These are phyloP conservation scores for Pseudisothecium myosuroides DNA, from an alignment of 225 moss, liverwort and hornwort genomes.

Conservation along the genomic window DNA sequence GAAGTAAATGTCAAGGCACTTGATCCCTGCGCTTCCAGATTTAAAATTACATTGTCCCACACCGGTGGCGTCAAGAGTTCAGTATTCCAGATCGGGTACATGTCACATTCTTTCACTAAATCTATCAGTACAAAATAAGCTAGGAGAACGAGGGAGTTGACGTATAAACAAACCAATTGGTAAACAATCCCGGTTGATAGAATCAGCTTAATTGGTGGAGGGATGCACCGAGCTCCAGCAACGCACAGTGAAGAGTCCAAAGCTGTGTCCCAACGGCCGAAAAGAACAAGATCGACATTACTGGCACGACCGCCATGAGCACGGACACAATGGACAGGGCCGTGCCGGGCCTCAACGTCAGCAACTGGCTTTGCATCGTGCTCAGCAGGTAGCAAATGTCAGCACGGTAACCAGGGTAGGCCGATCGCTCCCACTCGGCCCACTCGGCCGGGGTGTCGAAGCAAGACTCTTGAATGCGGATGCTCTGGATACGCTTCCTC, in stretches of 20 bases:
- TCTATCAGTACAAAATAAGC: background rate
- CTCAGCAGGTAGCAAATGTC: conserved; percentile 57
- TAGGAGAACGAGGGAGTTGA: background rate
- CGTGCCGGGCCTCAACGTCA: conserved; percentile 56
- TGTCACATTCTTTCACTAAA: background rate
- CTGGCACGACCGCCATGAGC: conserved; percentile 55
- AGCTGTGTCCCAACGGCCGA: conserved; percentile 58
- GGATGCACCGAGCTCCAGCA: conserved; percentile 22
- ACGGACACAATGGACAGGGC: conserved; percentile 40
- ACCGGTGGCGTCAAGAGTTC: background rate
- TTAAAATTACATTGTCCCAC: conserved; percentile 7
- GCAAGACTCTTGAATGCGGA: conserved; percentile 56
- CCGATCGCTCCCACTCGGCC: conserved; percentile 89
- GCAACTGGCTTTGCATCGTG: conserved; percentile 51
- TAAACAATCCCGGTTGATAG: background rate
- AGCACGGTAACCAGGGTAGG: conserved; percentile 58
- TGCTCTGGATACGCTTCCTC: conserved; percentile 71
- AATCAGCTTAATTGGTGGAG: conserved; percentile 3
- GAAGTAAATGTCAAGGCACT: background rate
- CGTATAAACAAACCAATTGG: background rate
- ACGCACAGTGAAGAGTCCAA: conserved; percentile 40
- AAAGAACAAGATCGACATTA: conserved; percentile 51
- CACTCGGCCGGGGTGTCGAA: conserved; percentile 56
- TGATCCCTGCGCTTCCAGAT: conserved; percentile 1
- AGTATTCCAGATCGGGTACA: background rate